These are phyloP conservation scores for Yamadazyma aaseri DNA, from an alignment of 1,139 yeast species.

Conservation along the genomic window DNA sequence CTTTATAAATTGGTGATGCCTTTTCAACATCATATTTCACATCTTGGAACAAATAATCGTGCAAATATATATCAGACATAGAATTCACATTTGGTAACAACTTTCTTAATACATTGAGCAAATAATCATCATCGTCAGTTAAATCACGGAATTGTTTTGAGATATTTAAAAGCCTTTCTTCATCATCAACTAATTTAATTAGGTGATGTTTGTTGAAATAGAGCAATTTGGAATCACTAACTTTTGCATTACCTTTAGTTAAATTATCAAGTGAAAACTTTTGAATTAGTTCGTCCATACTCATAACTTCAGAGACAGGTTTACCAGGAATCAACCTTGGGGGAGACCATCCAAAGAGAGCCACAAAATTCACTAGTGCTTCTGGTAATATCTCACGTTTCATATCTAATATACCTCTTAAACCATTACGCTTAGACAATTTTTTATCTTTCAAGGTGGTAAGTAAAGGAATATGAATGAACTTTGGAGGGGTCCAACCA, in stretches of 20 bases:
- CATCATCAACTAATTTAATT: slow-evolving; percentile 21
- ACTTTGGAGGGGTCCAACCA: slow-evolving; percentile 82
- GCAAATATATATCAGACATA: slow-evolving; percentile 49
- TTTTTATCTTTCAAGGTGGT: slow-evolving; percentile 78
- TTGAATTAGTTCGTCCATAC: slow-evolving; percentile 50
- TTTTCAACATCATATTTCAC: slow-evolving; percentile 7
- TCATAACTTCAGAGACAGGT: slow-evolving; percentile 59
- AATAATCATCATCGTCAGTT: slow-evolving; percentile 19
- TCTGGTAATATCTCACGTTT: slow-evolving; percentile 68
- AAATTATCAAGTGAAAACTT: slow-evolving; percentile 60
- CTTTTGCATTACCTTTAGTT: slow-evolving; percentile 93
- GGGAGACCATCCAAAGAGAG: slow-evolving; percentile 94
- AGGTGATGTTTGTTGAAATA: slow-evolving; percentile 72
- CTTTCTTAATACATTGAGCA: slow-evolving; percentile 24
- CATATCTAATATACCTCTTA: slow-evolving; percentile 64
- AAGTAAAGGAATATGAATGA: slow-evolving; percentile 84
- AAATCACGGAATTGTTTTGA: slow-evolving; percentile 20
- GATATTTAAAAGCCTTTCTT: slow-evolving; percentile 28
- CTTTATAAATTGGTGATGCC: slow-evolving; percentile 8
- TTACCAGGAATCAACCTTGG: slow-evolving; percentile 52
- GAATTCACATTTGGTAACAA: slow-evolving; percentile 44
- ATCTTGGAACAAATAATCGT: slow-evolving; percentile 46
- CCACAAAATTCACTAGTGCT: slow-evolving; percentile 83
- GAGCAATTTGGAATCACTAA: slow-evolving; percentile 69
- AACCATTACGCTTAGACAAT: slow-evolving; percentile 83